phyloP scores from a whole-genome alignment of 257 asterid species.

The Lithospermum erythrorhizon region DNA sequence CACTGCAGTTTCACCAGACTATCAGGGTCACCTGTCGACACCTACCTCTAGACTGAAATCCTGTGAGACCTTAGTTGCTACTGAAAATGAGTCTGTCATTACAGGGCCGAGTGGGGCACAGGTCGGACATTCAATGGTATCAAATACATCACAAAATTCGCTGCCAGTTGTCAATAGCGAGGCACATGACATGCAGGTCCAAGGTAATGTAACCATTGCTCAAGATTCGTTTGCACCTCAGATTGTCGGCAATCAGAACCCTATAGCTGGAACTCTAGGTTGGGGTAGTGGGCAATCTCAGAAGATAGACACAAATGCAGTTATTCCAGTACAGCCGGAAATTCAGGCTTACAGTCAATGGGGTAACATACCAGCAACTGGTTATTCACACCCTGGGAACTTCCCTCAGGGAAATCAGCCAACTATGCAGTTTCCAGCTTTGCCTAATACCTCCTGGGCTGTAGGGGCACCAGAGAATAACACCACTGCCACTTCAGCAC shows the following conservation, averaged over 20 bases:
- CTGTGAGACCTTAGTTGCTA: constrained; percentile 21
- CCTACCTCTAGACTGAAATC: constrained; percentile 35
- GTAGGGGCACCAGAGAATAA: constrained; percentile 28
- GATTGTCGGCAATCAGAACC: constrained; percentile 34
- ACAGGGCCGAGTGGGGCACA: constrained; percentile 37
- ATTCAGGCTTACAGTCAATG: constrained; percentile 19
- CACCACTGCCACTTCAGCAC: constrained; percentile 23
- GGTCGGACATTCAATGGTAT: constrained; percentile 18
- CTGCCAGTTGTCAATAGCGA: constrained; percentile 26
- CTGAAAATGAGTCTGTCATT: constrained; percentile 10
- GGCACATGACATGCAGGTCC: constrained; percentile 31
- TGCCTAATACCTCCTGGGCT: constrained; percentile 45
- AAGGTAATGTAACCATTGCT: constrained; percentile 21
- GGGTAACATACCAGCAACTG: background rate
- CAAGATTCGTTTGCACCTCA: constrained; percentile 23
- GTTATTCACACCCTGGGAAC: constrained; percentile 58
- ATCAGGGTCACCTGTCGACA: constrained; percentile 25
- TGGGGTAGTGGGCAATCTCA: constrained; percentile 24
- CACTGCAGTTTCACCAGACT: constrained; percentile 31
- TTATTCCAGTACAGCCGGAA: constrained; percentile 18
- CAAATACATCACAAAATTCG: constrained; percentile 22
- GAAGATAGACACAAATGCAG: constrained; percentile 19
- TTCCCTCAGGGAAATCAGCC: constrained; percentile 46
- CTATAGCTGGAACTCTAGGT: constrained; percentile 28
- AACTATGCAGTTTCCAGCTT: constrained; percentile 38